Percentiles rank a stretch among this genome's conserved stretches.
Evolutionary conservation across 1,284 basidiomycete species (phyloP).

Genomic region (Naganishia cerealis): DNA sequence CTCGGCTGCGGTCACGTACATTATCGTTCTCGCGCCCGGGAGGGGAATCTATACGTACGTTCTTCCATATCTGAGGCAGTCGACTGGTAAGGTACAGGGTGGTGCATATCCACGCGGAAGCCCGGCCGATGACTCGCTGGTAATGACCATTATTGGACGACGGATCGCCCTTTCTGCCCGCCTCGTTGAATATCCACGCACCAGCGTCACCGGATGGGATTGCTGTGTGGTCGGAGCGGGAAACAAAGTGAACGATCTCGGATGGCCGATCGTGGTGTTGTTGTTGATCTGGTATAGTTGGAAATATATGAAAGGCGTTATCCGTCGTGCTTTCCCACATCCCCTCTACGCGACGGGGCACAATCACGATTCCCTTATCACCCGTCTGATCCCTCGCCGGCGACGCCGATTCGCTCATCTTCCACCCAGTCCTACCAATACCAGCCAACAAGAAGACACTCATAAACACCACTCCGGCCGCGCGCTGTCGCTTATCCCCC

Average conservation of each 20-base stretch:
- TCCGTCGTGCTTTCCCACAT: too few species aligned
- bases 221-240: too few species aligned
- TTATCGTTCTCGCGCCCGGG: not conserved
- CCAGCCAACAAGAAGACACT: constrained; percentile 44
- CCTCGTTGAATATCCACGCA: constrained; percentile 19
- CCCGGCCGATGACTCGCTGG: constrained; percentile 71
- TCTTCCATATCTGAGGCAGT: constrained; percentile 95
- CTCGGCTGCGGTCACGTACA: not conserved
- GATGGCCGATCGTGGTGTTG: too few species aligned
- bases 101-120: constrained; percentile 89
- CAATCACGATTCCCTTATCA: not conserved
- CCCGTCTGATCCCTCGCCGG: too few species aligned
- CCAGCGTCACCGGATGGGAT: too few species aligned
- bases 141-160: constrained; percentile 37
- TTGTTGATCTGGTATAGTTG: too few species aligned
- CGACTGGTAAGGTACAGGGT: constrained; percentile 85
- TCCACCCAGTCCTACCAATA: constrained; percentile 20
- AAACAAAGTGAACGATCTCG: too few species aligned
- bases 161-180: not conserved
- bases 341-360: constrained; percentile 3
- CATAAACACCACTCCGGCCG: constrained; percentile 52
- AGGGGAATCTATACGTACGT: constrained; percentile 63
- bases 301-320: too few species aligned
- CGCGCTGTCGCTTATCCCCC: constrained; percentile 5
- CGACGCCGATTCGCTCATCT: constrained; percentile 11